These are phyloP conservation scores for Kickxella alabastrina DNA, from an alignment of 192 early-diverging fungal genomes.

Conservation along the genomic window DNA sequence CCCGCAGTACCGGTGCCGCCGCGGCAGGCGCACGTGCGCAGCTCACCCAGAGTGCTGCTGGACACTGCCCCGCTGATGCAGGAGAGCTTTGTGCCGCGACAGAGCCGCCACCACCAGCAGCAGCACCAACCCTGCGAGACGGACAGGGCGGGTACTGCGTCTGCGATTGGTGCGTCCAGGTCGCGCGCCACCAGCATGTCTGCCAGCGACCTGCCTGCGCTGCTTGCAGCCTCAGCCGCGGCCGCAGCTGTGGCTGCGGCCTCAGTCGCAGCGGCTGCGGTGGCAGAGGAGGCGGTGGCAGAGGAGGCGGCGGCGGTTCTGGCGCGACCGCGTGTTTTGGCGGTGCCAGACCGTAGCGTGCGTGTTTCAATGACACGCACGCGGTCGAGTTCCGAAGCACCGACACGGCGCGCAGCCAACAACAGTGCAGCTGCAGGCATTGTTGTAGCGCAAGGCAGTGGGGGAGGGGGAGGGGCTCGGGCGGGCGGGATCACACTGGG, in stretches of 20 bases:
- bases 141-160: not conserved
- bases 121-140: not conserved
- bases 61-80: too few relatives aligned
- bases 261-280: too few relatives aligned
- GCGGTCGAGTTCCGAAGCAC: conserved; percentile 45
- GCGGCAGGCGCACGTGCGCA: not conserved
- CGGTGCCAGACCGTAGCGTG: too few relatives aligned
- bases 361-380: conserved; percentile 33
- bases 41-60: too few relatives aligned
- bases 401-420: conserved; percentile 6
- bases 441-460: not conserved
- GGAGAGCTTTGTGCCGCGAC: conserved; percentile 8
- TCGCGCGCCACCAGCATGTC: conserved; percentile 18
- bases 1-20: not conserved
- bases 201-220: conserved; percentile 1
- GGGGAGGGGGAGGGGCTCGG: conserved; percentile 25
- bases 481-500: conserved; percentile 35
- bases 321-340: too few relatives aligned
- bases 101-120: not conserved
- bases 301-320: too few relatives aligned
- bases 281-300: too few relatives aligned
- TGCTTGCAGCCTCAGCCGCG: too few relatives aligned
- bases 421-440: not conserved
- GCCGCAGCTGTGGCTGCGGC: too few relatives aligned
- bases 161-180: not conserved